These are phyloP conservation scores for Zalerion maritima DNA, from an alignment of 495 filamentous ascomycete species.

Conservation along the genomic window DNA sequence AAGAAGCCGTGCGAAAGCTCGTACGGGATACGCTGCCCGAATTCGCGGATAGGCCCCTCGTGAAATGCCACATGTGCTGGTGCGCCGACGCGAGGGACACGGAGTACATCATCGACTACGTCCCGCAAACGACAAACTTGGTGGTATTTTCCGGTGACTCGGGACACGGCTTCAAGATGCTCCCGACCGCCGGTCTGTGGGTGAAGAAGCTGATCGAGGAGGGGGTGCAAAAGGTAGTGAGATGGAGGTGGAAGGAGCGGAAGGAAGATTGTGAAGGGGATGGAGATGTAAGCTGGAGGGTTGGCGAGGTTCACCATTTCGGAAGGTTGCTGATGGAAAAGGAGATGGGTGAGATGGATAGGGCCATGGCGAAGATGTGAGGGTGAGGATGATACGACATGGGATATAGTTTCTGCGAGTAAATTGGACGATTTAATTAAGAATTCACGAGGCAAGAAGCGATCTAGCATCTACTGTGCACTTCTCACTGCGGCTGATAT, in stretches of 20 bases:
- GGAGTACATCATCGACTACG: slow-evolving; percentile 40
- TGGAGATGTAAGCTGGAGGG: slow-evolving; percentile 10
- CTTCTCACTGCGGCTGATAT: too few species aligned
- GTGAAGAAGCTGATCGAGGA: slow-evolving; percentile 19
- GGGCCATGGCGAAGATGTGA: slow-evolving; percentile 5
- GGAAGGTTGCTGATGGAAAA: slow-evolving; percentile 9
- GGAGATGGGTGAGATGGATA: slow-evolving; percentile 7
- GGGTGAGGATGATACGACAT: too few species aligned
- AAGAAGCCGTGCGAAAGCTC: slow-evolving; percentile 28
- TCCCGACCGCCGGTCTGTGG: slow-evolving; percentile 37
- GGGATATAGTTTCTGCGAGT: too few species aligned
- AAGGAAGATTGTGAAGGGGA: slow-evolving; percentile 9
- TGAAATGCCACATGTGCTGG: slow-evolving; percentile 38
- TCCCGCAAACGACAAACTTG: slow-evolving; percentile 27
- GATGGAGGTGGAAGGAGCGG: slow-evolving; percentile 17
- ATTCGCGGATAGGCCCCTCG: slow-evolving; percentile 33
- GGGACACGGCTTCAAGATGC: slow-evolving; percentile 43
- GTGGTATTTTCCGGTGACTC: slow-evolving; percentile 37
- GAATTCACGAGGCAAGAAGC: too few species aligned
- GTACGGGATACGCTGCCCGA: slow-evolving; percentile 34
- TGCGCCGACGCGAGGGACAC: slow-evolving; percentile 41
- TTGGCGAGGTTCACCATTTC: slow-evolving; percentile 11
- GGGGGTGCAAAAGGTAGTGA: slow-evolving; percentile 8
- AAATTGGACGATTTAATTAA: too few species aligned
- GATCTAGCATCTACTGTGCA: too few species aligned